These are phyloP conservation scores for Monilinia fructicola DNA, from an alignment of 2,329 filamentous ascomycete genomes.

Conservation along the genomic window DNA sequence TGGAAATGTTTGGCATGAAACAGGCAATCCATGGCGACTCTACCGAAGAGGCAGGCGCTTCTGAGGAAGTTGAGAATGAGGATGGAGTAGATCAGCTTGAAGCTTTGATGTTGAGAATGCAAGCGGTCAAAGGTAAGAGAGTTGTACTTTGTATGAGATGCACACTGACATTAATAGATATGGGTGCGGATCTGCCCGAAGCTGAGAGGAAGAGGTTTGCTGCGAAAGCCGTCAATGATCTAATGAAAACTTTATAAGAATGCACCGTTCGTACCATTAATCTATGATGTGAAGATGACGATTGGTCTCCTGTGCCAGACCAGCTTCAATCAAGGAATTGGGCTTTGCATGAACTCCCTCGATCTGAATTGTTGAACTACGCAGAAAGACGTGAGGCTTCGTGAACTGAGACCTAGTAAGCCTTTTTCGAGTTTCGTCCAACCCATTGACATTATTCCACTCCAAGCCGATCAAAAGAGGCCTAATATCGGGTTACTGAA, in stretches of 20 bases:
- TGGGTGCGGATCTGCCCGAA: slow-evolving; percentile 58
- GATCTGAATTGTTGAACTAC: not conserved
- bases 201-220: slow-evolving; percentile 61
- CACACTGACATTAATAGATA: slow-evolving; percentile 47
- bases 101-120: slow-evolving; percentile 62
- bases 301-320: not conserved
- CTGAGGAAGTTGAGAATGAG: slow-evolving; percentile 39
- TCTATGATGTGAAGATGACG: not conserved
- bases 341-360: not conserved
- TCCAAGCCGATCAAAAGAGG: not conserved
- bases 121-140: slow-evolving; percentile 49
- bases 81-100: slow-evolving; percentile 58
- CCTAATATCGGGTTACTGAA: not conserved
- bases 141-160: not conserved
- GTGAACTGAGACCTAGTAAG: not conserved
- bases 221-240: slow-evolving; percentile 60
- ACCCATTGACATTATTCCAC: not conserved
- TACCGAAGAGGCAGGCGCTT: slow-evolving; percentile 32
- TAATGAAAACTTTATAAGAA: slow-evolving; percentile 52
- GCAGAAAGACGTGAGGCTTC: not conserved
- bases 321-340: not conserved
- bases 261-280: not conserved
- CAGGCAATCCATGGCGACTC: slow-evolving; percentile 39
- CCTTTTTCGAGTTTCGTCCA: not conserved
- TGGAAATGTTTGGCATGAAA: slow-evolving; percentile 44